phyloP scores from a whole-genome alignment of 2,329 filamentous ascomycete species.

The Talaromyces sp. region DNA sequence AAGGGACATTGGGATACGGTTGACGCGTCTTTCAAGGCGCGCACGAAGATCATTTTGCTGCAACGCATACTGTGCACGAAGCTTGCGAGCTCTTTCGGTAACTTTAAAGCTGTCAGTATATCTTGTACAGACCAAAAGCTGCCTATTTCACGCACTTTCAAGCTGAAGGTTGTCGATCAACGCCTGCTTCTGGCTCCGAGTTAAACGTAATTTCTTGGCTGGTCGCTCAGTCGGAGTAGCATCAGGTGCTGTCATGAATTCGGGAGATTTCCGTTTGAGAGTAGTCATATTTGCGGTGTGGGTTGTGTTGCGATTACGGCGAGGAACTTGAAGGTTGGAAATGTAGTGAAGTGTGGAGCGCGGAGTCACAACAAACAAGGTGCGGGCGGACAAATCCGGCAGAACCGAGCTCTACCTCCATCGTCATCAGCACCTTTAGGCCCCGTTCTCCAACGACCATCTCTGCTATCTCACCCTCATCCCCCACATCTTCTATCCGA shows the following conservation, averaged over 20 bases:
- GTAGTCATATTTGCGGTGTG: slow-evolving; percentile 37
- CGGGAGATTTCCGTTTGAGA: slow-evolving; percentile 45
- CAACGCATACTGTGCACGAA: slow-evolving; percentile 84
- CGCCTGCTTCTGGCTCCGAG: slow-evolving; percentile 76
- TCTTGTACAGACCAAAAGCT: background rate
- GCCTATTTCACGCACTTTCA: slow-evolving; percentile 67
- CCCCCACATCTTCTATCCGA: slow-evolving; percentile 12
- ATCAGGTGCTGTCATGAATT: slow-evolving; percentile 32
- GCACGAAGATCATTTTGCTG: slow-evolving; percentile 84
- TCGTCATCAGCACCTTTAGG: slow-evolving; percentile 30
- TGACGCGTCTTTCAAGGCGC: slow-evolving; percentile 89
- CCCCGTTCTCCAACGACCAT: slow-evolving; percentile 1
- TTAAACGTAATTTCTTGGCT: slow-evolving; percentile 64
- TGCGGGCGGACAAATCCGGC: slow-evolving; percentile 19
- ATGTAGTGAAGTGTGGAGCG: slow-evolving; percentile 16
- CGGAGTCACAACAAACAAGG: slow-evolving; percentile 30
- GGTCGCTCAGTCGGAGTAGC: slow-evolving; percentile 57
- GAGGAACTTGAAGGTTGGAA: background rate
- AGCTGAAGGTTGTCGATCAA: slow-evolving; percentile 87
- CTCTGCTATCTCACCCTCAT: slow-evolving; percentile 14
- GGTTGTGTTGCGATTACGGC: slow-evolving; percentile 1
- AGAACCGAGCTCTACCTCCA: slow-evolving; percentile 32
- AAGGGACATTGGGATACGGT: slow-evolving; percentile 80
- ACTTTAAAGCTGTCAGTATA: slow-evolving; percentile 56
- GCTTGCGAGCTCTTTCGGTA: slow-evolving; percentile 80